Evolutionary conservation across 768 basidiomycete species (phyloP), one percentile per base, ranked within the genome.

Genomic region (Austroboletus eburneus): DNA sequence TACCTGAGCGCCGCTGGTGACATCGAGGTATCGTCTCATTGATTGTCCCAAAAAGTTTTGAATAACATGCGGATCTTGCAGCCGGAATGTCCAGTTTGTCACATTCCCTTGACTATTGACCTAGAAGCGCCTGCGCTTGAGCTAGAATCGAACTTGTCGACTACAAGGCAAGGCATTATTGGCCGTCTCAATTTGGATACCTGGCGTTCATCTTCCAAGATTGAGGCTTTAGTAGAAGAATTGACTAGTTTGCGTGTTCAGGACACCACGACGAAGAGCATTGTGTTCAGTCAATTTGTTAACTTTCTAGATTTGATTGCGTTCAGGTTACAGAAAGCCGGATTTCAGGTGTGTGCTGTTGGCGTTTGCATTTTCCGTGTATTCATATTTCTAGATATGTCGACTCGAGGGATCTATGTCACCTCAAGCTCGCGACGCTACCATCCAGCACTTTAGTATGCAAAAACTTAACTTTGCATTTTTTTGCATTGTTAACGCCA

Each of bases 211-310:
- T 94, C 91, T n/a, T 85, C 92, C 5, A 99, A 98, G 73, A 91
- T 98, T 35, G 96, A 99, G 63, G 94, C 95, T 2, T 75, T 99
- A 5, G 74, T 98, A 4, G 96, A 99, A 66, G 96, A 99, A 68
- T 69, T 99, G 43, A 82, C 78, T 58, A 91, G 90, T 63, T 74
- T 96, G 33, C 76, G 93, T 29, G 65, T 75, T 51, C 79, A 93
- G 59, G 91, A 97, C 62, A 76, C 85, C 23, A 95, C 93, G 10
- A 92, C 91, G 25, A 99, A 99, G 72, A 92, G 89, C 65, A 79
- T 99, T 42, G 95, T 99, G 16, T 99, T 98, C 64, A 91, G 89
- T 55, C 93, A 95, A 69, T 96, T 95, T 61, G 91, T 93, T 32
- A 90, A 86, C 63, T 91, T 92, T 68, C 70, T 93, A 55, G 96